These are phyloP conservation scores for Coemansia brasiliensis DNA, from an alignment of 192 early-diverging fungal species.

Conservation along the genomic window DNA sequence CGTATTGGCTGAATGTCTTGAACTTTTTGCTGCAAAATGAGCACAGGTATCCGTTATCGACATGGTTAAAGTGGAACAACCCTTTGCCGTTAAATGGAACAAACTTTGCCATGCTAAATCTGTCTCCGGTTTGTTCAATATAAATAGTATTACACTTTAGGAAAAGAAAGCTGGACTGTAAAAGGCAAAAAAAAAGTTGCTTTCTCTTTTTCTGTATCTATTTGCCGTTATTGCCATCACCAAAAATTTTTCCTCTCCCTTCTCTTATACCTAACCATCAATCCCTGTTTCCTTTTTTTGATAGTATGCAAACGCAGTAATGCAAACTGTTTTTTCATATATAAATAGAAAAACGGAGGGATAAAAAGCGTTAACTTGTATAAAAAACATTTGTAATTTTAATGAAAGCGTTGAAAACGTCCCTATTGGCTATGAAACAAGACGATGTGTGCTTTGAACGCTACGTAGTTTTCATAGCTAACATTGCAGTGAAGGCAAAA, in stretches of 20 bases:
- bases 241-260: neutral
- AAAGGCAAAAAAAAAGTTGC: neutral
- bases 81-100: slow-evolving; percentile 49
- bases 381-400: too few relatives aligned
- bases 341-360: too few relatives aligned
- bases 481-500: slow-evolving; percentile 47
- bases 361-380: too few relatives aligned
- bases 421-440: slow-evolving; percentile 13
- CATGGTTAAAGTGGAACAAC: slow-evolving; percentile 30
- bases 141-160: neutral
- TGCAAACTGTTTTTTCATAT: too few relatives aligned
- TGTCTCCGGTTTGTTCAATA: too few relatives aligned
- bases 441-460: slow-evolving; percentile 28
- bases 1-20: slow-evolving; percentile 31
- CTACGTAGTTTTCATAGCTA: slow-evolving; percentile 43
- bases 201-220: neutral
- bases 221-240: slow-evolving; percentile 2
- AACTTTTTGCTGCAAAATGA: slow-evolving; percentile 36
- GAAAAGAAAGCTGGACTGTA: neutral
- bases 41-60: slow-evolving; percentile 22
- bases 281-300: too few relatives aligned
- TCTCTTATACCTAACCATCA: too few relatives aligned
- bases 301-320: neutral
- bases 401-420: neutral
- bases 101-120: slow-evolving; percentile 35